Evolutionary conservation across 345 rosid genomes (phyloP), one percentile per base, ranked within the genome.

Genomic region (Citrus hindsii): DNA sequence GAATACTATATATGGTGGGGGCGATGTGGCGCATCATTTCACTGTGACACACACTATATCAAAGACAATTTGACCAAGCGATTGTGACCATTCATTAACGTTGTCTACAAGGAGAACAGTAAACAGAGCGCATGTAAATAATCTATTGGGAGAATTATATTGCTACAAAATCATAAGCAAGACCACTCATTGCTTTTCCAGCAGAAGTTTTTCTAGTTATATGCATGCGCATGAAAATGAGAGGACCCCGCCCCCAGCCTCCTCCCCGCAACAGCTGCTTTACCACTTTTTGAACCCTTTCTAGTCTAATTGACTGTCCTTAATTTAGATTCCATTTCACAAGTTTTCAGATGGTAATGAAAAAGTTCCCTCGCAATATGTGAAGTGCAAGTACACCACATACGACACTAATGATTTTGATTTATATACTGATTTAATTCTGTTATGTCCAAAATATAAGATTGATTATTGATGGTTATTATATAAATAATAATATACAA

Each of bases 171-270:
- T 65, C 79, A 60, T 21, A 32, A 32, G 30, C 38, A 70, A 27
- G 21, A 48, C 75, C 69, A 78, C 37, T 27, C 71, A 69, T 69
- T 25, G 61, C 55, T 60, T 55, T 38, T 71, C 35, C 27, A 79
- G 79, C 33, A 63, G 79, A 55, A 79, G 55, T 67, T 77, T 83
- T 80, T 73, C 77, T 74, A 74, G 65, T 73, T 67, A 71, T 35
- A 80, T 73, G 71, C 79, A 77, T 53, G 82, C 77, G 62, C 76
- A 79, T 81, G 79, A 79, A 66, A 30, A 56, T 30, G 53, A 40
- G 71, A 76, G 77, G 79, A 27, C 80, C 83, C 81, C 76, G 79
- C 37, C 80, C 82, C 81, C 48, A 71, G 13, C 51, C 51, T 16
- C 18, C 18, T 13, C 18, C 51, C 51, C 18, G 18, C 51, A 13